phyloP scores from a whole-genome alignment of 2,329 filamentous ascomycete genomes.

The Tolypocladium guangdongense region DNA sequence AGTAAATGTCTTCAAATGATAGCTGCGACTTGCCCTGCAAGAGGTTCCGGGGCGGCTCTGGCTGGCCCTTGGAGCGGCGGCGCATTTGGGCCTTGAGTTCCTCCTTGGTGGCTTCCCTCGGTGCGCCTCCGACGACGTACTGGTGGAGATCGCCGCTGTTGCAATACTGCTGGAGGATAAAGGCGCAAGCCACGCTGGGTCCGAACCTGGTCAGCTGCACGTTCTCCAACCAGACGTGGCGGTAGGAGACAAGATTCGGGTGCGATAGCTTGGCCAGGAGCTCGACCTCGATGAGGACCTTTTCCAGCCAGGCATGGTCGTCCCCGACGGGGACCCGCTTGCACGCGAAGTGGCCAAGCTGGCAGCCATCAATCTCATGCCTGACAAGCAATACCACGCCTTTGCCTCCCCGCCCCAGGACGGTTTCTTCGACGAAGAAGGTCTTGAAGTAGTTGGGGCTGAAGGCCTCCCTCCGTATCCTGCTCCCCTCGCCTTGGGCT shows the following conservation, averaged over 20 bases:
- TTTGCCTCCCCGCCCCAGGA: slow-evolving; percentile 83
- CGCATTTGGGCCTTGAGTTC: slow-evolving; percentile 82
- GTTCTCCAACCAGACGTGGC: slow-evolving; percentile 95
- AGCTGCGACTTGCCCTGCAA: slow-evolving; percentile 30
- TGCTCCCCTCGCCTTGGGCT: slow-evolving; percentile 41
- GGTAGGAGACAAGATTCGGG: slow-evolving; percentile 90
- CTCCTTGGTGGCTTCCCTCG: slow-evolving; percentile 61
- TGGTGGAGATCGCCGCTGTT: slow-evolving; percentile 85
- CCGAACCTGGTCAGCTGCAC: slow-evolving; percentile 75
- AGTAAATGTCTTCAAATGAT: slow-evolving; percentile 87
- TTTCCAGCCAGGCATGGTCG: slow-evolving; percentile 90
- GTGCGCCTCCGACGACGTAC: slow-evolving; percentile 63
- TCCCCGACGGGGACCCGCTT: slow-evolving; percentile 94
- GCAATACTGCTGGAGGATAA: slow-evolving; percentile 96
- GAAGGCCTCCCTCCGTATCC: slow-evolving; percentile 79
- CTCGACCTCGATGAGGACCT: slow-evolving; percentile 86
- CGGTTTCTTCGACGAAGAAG: slow-evolving; percentile 83
- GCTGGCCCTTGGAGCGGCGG: slow-evolving; percentile 66
- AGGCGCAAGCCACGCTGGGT: slow-evolving; percentile 85
- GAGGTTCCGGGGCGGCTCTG: slow-evolving; percentile 49
- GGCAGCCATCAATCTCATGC: slow-evolving; percentile 82
- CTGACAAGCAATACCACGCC: slow-evolving; percentile 91
- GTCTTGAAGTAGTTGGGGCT: slow-evolving; percentile 85
- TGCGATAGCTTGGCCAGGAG: slow-evolving; percentile 85
- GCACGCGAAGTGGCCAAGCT: slow-evolving; percentile 85